Evolutionary conservation across 1,284 basidiomycete species (phyloP), one percentile per base, ranked within the genome.

Genomic region (Ceratobasidium sp.): DNA sequence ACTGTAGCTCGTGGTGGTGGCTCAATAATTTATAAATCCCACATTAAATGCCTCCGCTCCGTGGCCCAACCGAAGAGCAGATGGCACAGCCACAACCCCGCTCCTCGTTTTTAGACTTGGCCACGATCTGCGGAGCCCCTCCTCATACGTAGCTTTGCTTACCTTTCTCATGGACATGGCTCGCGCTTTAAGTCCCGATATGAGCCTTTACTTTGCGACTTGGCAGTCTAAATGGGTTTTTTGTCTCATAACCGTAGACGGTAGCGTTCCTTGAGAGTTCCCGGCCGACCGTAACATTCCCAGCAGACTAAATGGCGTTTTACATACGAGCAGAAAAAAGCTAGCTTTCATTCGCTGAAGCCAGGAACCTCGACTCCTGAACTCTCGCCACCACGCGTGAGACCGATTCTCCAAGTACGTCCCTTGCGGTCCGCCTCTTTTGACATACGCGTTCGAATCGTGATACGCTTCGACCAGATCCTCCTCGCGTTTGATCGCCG

Each of bases 401-500:
- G 61, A 63, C 61, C 39, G 28, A 63, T 63, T 26, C 20, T 63
- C 26, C 26, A 17, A 7, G 17, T 17, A 60, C n/a, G 10, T 37
- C 61, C 39, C 42, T 23, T 8, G 15, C 33, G 8, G 13, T 33
- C 28, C 20, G 10, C 6, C 49, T 53, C n/a, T 53, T 23, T 53
- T 23, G 49, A 20, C 61, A 63, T 63, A 63, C 61, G 23, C 61
- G 61, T 63, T 17, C 61, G 61, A 63, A 42, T 23, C 61, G 11
- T 63, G 61, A 63, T 63, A 63, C 61, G 28, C 61, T 63, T 13
- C 33, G 39, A 8, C 61, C n/a, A 63, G 61, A 63, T 63, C 61
- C 61, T 37, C 61, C 61, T 63, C 61, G 61, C 61, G 61, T 63
- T 63, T 63, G 61, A 63, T 63, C 61, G 61, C 61, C 61, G 61